phyloP scores from a whole-genome alignment of 192 early-diverging fungal species.

The Linderina pennispora region DNA sequence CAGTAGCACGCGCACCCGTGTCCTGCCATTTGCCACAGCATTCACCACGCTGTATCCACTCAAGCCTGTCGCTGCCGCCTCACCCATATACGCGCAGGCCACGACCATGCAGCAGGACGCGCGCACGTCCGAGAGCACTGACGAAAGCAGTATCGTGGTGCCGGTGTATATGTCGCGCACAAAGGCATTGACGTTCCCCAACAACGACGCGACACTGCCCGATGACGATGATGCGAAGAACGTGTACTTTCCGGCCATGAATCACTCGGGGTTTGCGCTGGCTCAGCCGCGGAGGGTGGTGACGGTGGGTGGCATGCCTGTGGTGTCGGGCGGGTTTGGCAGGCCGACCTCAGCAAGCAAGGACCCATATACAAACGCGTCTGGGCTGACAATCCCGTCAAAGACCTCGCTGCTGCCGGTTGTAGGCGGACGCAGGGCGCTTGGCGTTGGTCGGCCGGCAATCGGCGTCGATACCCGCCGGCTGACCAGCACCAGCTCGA shows the following conservation, averaged over 20 bases:
- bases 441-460: too few relatives aligned
- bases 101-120: background rate
- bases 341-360: too few relatives aligned
- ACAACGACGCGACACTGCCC: background rate
- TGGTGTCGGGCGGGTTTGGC: too few relatives aligned
- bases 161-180: too few relatives aligned
- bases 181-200: background rate
- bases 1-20: constrained; percentile 27
- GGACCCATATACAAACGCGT: too few relatives aligned
- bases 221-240: background rate
- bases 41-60: too few relatives aligned
- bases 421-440: too few relatives aligned
- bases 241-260: constrained; percentile 6
- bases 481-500: too few relatives aligned
- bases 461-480: too few relatives aligned
- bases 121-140: background rate
- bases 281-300: constrained; percentile 33
- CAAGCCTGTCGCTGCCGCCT: constrained; percentile 3
- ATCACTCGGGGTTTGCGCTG: constrained; percentile 26
- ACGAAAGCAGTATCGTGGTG: too few relatives aligned
- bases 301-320: constrained; percentile 3
- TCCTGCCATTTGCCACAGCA: constrained; percentile 38
- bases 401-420: too few relatives aligned
- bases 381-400: too few relatives aligned
- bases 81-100: background rate